These are phyloP conservation scores for Trypanosoma platydactyli DNA, from an alignment of 208 protist species.

Conservation along the genomic window DNA sequence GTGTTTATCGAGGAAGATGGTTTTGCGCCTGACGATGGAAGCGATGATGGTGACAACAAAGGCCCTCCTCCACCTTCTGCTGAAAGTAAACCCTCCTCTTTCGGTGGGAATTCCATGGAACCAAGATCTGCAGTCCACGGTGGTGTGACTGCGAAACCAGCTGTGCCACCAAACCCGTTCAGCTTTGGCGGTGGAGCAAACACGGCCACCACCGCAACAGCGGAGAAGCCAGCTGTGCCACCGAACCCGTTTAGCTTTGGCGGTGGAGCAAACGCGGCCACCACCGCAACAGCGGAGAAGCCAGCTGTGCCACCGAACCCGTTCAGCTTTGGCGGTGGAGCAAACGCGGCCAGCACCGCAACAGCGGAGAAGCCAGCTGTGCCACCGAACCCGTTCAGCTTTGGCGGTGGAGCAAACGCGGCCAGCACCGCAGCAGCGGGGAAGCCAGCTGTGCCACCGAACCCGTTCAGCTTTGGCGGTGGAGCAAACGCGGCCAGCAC, in stretches of 20 bases:
- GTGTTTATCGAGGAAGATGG: constrained; percentile 64
- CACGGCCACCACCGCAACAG: neutral
- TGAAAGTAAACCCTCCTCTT: constrained; percentile 26
- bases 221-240: constrained; percentile 17
- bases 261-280: neutral
- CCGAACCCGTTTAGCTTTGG: constrained; percentile 28
- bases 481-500: too few relatives aligned
- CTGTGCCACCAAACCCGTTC: constrained; percentile 12
- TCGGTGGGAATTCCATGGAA: constrained; percentile 10
- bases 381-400: constrained; percentile 45
- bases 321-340: constrained; percentile 16
- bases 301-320: constrained; percentile 26
- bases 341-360: neutral
- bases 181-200: neutral
- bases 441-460: constrained; percentile 11
- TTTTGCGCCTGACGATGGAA: constrained; percentile 65
- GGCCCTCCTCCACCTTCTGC: constrained; percentile 11
- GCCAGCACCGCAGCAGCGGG: constrained; percentile 2
- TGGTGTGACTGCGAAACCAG: constrained; percentile 2
- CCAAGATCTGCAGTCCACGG: constrained; percentile 26
- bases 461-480: constrained; percentile 27
- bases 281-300: constrained; percentile 15
- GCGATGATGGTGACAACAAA: constrained; percentile 42
- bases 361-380: constrained; percentile 16
- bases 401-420: constrained; percentile 22